These are phyloP conservation scores for Alternaria atra DNA, from an alignment of 2,329 filamentous ascomycete species.

Conservation along the genomic window DNA sequence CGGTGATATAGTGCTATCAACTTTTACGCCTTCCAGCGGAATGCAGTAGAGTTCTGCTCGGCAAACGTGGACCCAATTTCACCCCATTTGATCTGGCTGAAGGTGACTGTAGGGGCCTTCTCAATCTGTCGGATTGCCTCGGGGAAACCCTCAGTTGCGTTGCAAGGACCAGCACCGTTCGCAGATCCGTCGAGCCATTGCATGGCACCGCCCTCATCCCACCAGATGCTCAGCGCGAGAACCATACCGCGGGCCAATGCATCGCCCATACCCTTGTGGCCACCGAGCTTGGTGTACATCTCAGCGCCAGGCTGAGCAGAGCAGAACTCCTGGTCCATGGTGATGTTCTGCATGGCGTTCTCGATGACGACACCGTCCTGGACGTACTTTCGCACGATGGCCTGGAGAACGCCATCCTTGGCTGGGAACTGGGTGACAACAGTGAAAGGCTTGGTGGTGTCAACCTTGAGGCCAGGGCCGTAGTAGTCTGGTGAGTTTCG, in stretches of 20 bases:
- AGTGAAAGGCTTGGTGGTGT: conserved; percentile 68
- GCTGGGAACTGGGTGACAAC: conserved; percentile 74
- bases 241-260: conserved; percentile 63
- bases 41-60: conserved; percentile 21
- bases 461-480: conserved; percentile 56
- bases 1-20: too few species aligned
- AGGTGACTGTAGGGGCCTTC: conserved; percentile 62
- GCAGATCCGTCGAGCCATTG: conserved; percentile 63
- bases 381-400: conserved; percentile 72
- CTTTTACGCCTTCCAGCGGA: conserved; percentile 29
- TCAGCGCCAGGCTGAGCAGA: conserved; percentile 35
- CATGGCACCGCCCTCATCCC: conserved; percentile 64
- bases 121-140: conserved; percentile 58
- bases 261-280: conserved; percentile 57
- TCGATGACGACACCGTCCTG: conserved; percentile 68
- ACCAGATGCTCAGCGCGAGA: conserved; percentile 65
- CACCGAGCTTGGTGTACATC: conserved; percentile 51
- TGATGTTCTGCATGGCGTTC: conserved; percentile 58
- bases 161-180: conserved; percentile 62
- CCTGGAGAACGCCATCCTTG: conserved; percentile 64
- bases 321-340: conserved; percentile 46
- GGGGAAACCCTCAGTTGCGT: conserved; percentile 63
- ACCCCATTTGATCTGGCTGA: conserved; percentile 68
- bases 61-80: conserved; percentile 65
- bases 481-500: conserved; percentile 40